A percentile compares a stretch with the other conserved stretches of the same genome.
phyloP scores from a whole-genome alignment of 2,329 filamentous ascomycete genomes.

The Curvularia spicifera region DNA sequence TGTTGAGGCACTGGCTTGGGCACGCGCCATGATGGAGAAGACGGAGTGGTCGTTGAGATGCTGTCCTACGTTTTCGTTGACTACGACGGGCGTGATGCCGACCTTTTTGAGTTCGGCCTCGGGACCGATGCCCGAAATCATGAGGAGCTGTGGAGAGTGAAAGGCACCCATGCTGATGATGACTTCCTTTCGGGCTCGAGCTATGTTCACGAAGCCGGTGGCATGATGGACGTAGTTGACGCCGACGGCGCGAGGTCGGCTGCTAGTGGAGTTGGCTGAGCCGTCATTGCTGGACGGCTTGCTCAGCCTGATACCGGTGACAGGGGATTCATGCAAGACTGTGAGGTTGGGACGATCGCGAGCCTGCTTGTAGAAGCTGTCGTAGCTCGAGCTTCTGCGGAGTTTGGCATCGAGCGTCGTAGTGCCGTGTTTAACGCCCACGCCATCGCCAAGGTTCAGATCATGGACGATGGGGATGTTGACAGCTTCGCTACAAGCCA shows the following conservation, averaged over 20 bases:
- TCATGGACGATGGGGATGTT: slow-evolving; percentile 45
- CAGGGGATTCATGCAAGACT: slow-evolving; percentile 37
- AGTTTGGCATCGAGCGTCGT: slow-evolving; percentile 29
- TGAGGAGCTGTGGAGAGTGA: slow-evolving; percentile 49
- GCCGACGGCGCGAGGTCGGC: slow-evolving; percentile 30
- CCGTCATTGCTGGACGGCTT: background rate
- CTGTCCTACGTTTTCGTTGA: slow-evolving; percentile 45
- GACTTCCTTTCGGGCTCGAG: slow-evolving; percentile 39
- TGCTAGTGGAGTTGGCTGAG: slow-evolving; percentile 2
- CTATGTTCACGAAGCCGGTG: slow-evolving; percentile 33
- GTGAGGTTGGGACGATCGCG: slow-evolving; percentile 37
- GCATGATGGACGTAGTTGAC: slow-evolving; percentile 36
- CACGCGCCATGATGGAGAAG: slow-evolving; percentile 38
- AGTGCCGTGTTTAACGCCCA: slow-evolving; percentile 44
- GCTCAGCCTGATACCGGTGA: slow-evolving; percentile 34
- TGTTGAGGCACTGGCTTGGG: slow-evolving; percentile 29
- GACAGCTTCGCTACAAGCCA: slow-evolving; percentile 35
- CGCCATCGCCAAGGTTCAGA: slow-evolving; percentile 39
- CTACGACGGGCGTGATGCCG: slow-evolving; percentile 29
- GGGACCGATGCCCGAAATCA: slow-evolving; percentile 50
- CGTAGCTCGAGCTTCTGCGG: slow-evolving; percentile 39
- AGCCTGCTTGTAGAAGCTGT: slow-evolving; percentile 41
- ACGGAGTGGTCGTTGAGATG: slow-evolving; percentile 35
- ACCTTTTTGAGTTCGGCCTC: slow-evolving; percentile 27
- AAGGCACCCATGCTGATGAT: slow-evolving; percentile 46